A percentile compares a stretch with the other conserved stretches of the same genome.
Conservation (phyloP, 2,329 filamentous ascomycete genomes). For the Colletotrichum lentis region DNA sequence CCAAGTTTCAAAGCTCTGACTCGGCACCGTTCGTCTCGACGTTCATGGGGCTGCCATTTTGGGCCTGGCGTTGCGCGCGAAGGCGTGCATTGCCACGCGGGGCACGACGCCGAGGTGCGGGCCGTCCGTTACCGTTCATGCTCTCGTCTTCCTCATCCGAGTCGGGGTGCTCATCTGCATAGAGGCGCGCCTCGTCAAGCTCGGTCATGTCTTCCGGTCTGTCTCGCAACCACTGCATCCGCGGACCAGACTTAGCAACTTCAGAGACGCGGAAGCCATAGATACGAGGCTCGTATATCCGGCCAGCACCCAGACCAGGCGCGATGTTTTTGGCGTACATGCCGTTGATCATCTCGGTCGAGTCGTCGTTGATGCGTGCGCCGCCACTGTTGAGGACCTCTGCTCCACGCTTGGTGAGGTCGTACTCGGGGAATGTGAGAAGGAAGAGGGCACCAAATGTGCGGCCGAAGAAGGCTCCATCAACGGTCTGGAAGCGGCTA, state of each 20-base stretch:
- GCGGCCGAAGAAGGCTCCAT: slow-evolving; percentile 97
- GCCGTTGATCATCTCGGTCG: slow-evolving; percentile 76
- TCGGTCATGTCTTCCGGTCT: slow-evolving; percentile 82
- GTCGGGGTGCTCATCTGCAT: slow-evolving; percentile 62
- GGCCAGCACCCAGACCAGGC: slow-evolving; percentile 81
- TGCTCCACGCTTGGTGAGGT: slow-evolving; percentile 76
- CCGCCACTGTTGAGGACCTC: slow-evolving; percentile 59
- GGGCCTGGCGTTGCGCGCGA: slow-evolving; percentile 54
- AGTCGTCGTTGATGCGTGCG: slow-evolving; percentile 53
- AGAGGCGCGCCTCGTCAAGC: slow-evolving; percentile 78
- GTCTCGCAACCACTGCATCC: slow-evolving; percentile 96
- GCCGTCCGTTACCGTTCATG: slow-evolving; percentile 54
- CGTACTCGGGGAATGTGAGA: slow-evolving; percentile 97
- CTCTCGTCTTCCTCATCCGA: slow-evolving; percentile 66
- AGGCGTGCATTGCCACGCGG: slow-evolving; percentile 51
- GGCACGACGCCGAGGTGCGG: slow-evolving; percentile 54
- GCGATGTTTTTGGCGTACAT: slow-evolving; percentile 87
- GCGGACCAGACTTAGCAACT: slow-evolving; percentile 84
- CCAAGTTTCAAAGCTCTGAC: slow-evolving; percentile 58
- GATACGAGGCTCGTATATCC: slow-evolving; percentile 93
- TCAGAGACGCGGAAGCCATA: slow-evolving; percentile 97
- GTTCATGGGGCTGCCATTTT: slow-evolving; percentile 66
- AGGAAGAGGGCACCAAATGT: slow-evolving; percentile 98
- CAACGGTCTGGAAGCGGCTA: slow-evolving; percentile 95
- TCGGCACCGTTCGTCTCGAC: slow-evolving; percentile 65